phyloP scores from a whole-genome alignment of 192 early-diverging fungal genomes.

The Rhizoclosmatium globosum region DNA sequence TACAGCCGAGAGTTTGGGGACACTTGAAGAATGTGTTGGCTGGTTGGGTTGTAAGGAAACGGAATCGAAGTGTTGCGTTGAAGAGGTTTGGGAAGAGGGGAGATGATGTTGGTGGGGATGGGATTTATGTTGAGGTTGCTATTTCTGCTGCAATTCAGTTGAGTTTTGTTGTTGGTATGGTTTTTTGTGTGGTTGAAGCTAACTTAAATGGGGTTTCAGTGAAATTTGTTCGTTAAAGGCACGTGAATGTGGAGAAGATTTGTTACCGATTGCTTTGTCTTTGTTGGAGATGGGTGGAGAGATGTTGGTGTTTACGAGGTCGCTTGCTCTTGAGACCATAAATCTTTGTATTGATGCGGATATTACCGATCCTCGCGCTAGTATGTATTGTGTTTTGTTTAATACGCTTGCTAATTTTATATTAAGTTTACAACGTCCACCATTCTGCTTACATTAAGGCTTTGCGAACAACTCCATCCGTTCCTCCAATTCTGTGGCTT shows the following conservation, averaged over 20 bases:
- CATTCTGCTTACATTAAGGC: not conserved
- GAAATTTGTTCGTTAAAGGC: conserved; percentile 18
- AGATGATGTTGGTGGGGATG: not conserved
- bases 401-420: not conserved
- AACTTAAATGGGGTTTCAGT: not conserved
- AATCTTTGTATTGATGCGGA: conserved; percentile 9
- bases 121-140: conserved; percentile 19
- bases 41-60: not conserved
- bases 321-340: conserved; percentile 2
- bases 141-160: conserved; percentile 8
- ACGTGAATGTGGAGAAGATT: conserved; percentile 3
- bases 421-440: conserved; percentile 25
- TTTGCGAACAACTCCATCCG: not conserved
- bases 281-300: conserved; percentile 17
- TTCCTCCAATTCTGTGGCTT: not conserved
- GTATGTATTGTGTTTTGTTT: conserved; percentile 14
- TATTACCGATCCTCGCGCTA: conserved; percentile 28
- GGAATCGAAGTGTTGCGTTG: not conserved
- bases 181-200: not conserved
- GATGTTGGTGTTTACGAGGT: not conserved
- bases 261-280: conserved; percentile 12
- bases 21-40: conserved; percentile 6
- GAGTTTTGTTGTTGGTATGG: not conserved
- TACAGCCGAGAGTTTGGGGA: conserved; percentile 10
- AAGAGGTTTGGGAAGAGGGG: conserved; percentile 17